Base-by-base conservation (phyloP, 2,329 filamentous ascomycete species). In the Colletotrichum horii region DNA sequence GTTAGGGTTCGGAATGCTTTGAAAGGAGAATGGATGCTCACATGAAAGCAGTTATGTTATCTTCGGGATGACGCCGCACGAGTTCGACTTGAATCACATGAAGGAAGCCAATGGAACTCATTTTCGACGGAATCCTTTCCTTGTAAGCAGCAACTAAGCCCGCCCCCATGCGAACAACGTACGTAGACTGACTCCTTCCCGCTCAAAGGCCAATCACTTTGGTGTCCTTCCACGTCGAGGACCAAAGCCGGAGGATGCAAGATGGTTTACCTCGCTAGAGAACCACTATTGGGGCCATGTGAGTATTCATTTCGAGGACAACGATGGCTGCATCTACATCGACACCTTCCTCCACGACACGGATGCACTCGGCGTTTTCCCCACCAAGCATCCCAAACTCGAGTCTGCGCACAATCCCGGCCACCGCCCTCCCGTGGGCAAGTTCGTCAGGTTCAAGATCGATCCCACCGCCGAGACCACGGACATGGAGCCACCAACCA, bases 1-100 rank as follows among this genome's bases (percentile, higher is more conserved):
- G 22, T 52, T 0, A 3, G 43, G 4, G 8, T 3, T 52, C 0
- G 11, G 1, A 52, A 22, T 14, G 43, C 11, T 1, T 22, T 14
- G 6, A 22, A 52, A 0, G 11, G 0, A 52, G 11, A 0, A 52
- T 14, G 11, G 3, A 52, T 8, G n/a, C 43, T 52, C 0, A 52
- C 43, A 4, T 52, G 6, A 52, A 52, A 52, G 0, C 6, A 52
- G n/a, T 52, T 22, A 8, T 22, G 43, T 52, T 14, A 22, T 52
- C 4, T 22, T 52, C 43, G n/a, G 43, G 43, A 52, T 52, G 43
- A 22, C n/a, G 4, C 43, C 43, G 4, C 43, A 52, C 6, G 43
- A 52, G 43, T 22, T 52, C 1, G n/a, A 52, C 43, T 52, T 52
- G 3, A 52, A 52, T n/a, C 43, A 52, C 2, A 52, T 52, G 43